phyloP scores from a whole-genome alignment of 441 rosid genomes.

The Breynia disticha region DNA sequence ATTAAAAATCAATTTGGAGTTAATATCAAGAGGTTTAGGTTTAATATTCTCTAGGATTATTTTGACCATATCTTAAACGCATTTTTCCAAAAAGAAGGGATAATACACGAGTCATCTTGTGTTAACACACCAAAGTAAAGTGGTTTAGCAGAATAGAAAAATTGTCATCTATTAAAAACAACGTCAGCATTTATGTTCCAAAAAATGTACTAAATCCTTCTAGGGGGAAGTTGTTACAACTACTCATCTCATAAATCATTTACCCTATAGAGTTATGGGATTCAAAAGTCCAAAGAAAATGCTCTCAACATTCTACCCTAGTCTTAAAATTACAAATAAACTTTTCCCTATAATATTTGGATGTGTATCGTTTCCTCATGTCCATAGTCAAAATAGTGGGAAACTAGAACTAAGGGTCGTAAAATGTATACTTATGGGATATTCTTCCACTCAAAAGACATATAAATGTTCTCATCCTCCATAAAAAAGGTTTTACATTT shows the following conservation, averaged over 20 bases:
- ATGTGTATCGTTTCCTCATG: conserved; percentile 1
- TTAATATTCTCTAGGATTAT: conserved; percentile 3
- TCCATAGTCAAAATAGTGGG: not conserved
- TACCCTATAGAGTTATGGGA: not conserved
- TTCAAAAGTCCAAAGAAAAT: not conserved
- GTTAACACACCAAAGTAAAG: conserved; percentile 5
- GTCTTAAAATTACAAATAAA: not conserved
- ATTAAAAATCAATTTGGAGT: conserved; percentile 9
- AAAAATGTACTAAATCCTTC: not conserved
- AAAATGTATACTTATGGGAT: conserved; percentile 6
- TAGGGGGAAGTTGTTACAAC: conserved; percentile 5
- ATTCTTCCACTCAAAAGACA: conserved; percentile 2
- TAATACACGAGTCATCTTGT: conserved; percentile 7
- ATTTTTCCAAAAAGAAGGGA: not conserved
- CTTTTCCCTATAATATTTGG: not conserved
- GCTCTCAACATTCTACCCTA: not conserved
- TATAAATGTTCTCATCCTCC: conserved; percentile 1
- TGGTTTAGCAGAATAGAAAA: not conserved
- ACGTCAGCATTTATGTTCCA: not conserved
- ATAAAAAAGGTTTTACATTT: not conserved
- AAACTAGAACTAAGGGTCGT: conserved; percentile 5
- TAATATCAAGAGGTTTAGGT: not conserved
- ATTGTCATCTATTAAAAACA: not conserved
- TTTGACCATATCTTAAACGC: conserved; percentile 1
- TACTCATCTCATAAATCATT: not conserved